These are phyloP conservation scores for Colletotrichum destructivum DNA, from an alignment of 2,329 filamentous ascomycete species.

Conservation along the genomic window DNA sequence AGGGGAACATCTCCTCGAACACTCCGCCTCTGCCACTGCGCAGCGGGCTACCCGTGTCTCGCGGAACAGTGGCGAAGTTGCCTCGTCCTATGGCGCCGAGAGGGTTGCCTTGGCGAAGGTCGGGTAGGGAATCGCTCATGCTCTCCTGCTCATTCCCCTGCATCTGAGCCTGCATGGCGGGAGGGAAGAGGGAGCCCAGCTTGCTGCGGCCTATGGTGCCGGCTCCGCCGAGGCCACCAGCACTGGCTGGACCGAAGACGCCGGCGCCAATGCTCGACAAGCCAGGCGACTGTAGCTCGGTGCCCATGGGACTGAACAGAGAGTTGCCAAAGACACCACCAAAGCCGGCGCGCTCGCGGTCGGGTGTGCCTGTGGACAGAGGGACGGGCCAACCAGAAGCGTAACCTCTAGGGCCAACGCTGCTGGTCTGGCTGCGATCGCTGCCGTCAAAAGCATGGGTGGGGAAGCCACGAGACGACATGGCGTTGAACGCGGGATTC, in stretches of 20 bases:
- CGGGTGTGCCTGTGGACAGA: slow-evolving; percentile 76
- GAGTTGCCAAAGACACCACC: slow-evolving; percentile 81
- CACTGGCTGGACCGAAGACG: slow-evolving; percentile 77
- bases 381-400: slow-evolving; percentile 74
- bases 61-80: slow-evolving; percentile 67
- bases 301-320: slow-evolving; percentile 80
- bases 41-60: slow-evolving; percentile 74
- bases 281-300: slow-evolving; percentile 82
- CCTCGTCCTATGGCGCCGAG: slow-evolving; percentile 78
- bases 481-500: slow-evolving; percentile 66
- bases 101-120: slow-evolving; percentile 73
- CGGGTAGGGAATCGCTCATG: slow-evolving; percentile 70
- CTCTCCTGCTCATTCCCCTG: slow-evolving; percentile 78
- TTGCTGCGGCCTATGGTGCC: slow-evolving; percentile 86
- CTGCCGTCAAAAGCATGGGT: slow-evolving; percentile 76
- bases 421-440: slow-evolving; percentile 94
- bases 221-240: slow-evolving; percentile 67
- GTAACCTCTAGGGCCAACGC: slow-evolving; percentile 84
- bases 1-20: slow-evolving; percentile 70
- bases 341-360: slow-evolving; percentile 72
- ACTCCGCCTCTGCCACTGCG: slow-evolving; percentile 64
- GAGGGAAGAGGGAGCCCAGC: slow-evolving; percentile 88
- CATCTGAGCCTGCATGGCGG: slow-evolving; percentile 93
- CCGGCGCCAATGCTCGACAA: slow-evolving; percentile 74
- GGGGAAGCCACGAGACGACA: slow-evolving; percentile 65